phyloP scores from a whole-genome alignment of 768 basidiomycete species.

The Leccinum uliginosum region DNA sequence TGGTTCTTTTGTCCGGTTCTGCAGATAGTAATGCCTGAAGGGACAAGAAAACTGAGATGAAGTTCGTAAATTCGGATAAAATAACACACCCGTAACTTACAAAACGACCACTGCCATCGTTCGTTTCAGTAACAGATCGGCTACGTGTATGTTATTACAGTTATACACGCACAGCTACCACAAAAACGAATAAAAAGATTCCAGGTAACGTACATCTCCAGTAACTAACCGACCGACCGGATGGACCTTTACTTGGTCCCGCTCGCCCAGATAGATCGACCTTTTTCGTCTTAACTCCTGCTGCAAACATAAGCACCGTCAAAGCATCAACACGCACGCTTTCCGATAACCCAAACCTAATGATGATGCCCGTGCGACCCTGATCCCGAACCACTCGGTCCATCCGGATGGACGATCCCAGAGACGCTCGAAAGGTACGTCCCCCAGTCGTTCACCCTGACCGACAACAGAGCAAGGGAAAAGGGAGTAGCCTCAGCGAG shows the following conservation, averaged over 20 bases:
- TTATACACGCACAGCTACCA: too few relatives aligned
- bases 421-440: slow-evolving; percentile 33
- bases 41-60: too few relatives aligned
- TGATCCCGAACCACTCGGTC: not conserved
- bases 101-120: too few relatives aligned
- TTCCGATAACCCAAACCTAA: not conserved
- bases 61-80: too few relatives aligned
- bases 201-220: not conserved
- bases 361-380: slow-evolving; percentile 3
- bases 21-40: too few relatives aligned
- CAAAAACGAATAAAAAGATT: not conserved
- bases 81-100: too few relatives aligned
- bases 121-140: too few relatives aligned
- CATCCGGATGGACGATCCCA: slow-evolving; percentile 20
- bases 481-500: not conserved
- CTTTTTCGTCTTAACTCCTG: too few relatives aligned
- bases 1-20: too few relatives aligned
- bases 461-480: not conserved
- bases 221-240: not conserved
- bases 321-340: not conserved
- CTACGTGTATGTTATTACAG: too few relatives aligned
- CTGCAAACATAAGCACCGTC: not conserved
- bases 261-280: too few relatives aligned
- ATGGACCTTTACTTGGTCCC: too few relatives aligned
- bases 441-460: slow-evolving; percentile 40